These are phyloP conservation scores for Ophiostoma sp. DNA, from an alignment of 2,329 filamentous ascomycete species.

Conservation along the genomic window DNA sequence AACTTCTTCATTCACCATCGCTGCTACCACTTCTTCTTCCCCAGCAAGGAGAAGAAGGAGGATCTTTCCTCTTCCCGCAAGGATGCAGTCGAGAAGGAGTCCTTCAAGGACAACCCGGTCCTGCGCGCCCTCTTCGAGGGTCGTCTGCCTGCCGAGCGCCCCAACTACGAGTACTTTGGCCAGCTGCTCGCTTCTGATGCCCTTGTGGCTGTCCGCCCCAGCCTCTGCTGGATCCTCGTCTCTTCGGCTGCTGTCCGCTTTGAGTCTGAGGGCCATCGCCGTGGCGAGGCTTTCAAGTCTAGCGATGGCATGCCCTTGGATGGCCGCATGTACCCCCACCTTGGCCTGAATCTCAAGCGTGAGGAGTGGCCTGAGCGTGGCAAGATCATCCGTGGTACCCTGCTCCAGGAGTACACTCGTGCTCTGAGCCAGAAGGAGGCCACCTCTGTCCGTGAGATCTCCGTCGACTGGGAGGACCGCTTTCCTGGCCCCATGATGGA, in stretches of 20 bases:
- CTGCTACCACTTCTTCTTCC: conserved; percentile 59
- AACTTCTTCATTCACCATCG: conserved; percentile 58
- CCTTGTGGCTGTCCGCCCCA: conserved; percentile 50
- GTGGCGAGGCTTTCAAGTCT: conserved; percentile 35
- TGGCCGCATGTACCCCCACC: conserved; percentile 49
- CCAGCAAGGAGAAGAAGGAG: conserved; percentile 49
- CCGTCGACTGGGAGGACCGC: conserved; percentile 51
- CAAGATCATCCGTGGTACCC: conserved; percentile 43
- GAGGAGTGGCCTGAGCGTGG: conserved; percentile 43
- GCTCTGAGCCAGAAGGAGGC: conserved; percentile 51
- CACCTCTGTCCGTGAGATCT: conserved; percentile 49
- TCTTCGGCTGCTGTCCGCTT: conserved; percentile 49
- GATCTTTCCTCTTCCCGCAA: conserved; percentile 34
- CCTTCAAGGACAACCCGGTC: conserved; percentile 61
- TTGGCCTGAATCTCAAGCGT: conserved; percentile 49
- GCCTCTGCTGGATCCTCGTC: conserved; percentile 55
- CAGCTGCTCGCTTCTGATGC: conserved; percentile 51
- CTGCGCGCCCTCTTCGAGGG: conserved; percentile 55
- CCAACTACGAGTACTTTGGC: conserved; percentile 58
- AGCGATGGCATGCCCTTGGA: conserved; percentile 41
- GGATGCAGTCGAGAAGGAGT: conserved; percentile 41
- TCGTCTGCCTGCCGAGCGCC: conserved; percentile 51
- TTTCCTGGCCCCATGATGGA: conserved; percentile 51
- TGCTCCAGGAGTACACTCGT: conserved; percentile 56
- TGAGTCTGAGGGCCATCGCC: conserved; percentile 40